phyloP scores from a whole-genome alignment of 2,329 filamentous ascomycete species.

The Monilinia vaccinii-corymbosi region DNA sequence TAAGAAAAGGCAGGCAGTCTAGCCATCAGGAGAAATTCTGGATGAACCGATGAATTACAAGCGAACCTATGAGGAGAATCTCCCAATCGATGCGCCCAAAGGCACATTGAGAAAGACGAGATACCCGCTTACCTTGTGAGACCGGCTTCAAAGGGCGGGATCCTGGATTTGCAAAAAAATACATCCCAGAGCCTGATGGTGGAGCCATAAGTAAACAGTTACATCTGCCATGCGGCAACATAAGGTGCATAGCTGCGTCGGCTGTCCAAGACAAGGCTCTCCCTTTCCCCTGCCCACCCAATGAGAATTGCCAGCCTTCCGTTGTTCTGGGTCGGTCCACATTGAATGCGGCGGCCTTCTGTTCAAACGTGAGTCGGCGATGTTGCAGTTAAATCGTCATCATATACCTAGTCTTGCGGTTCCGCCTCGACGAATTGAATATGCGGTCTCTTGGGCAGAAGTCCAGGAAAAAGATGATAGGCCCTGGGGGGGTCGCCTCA shows the following conservation, averaged over 20 bases:
- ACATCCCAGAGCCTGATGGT: neutral
- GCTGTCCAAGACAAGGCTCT: neutral
- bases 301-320: neutral
- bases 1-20: neutral
- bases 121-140: neutral
- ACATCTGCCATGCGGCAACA: neutral
- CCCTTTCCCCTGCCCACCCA: too few relatives aligned
- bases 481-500: neutral
- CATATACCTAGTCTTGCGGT: neutral
- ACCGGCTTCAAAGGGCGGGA: neutral
- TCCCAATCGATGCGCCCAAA: neutral
- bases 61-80: neutral
- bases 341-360: neutral
- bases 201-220: neutral
- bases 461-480: neutral
- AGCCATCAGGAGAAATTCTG: too few relatives aligned
- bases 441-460: neutral
- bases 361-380: neutral
- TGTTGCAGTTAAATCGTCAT: neutral
- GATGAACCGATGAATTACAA: neutral
- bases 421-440: neutral
- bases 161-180: neutral
- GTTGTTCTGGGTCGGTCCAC: neutral
- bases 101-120: neutral
- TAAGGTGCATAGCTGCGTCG: neutral